Evolutionary conservation across 208 protist genomes (phyloP).

Genomic region (Acanthamoeba lenticulata): DNA sequence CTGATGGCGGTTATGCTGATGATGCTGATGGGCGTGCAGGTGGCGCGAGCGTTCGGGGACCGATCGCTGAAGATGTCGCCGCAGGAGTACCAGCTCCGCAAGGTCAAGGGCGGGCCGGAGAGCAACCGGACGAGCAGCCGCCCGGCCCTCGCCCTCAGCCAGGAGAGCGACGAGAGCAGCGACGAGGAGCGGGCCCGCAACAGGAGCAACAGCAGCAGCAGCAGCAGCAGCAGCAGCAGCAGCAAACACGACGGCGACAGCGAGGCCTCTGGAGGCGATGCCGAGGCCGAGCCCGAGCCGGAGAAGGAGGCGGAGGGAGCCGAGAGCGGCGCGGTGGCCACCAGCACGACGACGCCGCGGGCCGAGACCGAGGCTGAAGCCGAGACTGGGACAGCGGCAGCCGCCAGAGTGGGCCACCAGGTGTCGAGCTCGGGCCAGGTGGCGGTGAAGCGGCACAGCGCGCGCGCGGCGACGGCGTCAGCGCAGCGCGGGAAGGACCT

Average conservation of each 20-base stretch:
- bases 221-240: neutral
- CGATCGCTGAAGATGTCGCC: neutral
- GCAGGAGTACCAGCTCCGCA: neutral
- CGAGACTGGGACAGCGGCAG: neutral
- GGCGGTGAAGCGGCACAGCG: too few species aligned
- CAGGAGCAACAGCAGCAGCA: neutral
- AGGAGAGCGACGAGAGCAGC: neutral
- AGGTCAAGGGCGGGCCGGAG: neutral
- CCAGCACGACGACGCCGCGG: too few species aligned
- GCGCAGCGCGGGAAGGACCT: neutral
- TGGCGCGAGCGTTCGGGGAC: neutral
- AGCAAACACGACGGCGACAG: neutral
- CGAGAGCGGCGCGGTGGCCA: neutral
- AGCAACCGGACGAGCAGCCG: neutral
- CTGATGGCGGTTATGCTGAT: too few species aligned
- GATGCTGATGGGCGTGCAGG: too few species aligned
- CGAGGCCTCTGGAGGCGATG: neutral
- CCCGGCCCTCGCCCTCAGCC: neutral
- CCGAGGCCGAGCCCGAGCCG: too few species aligned
- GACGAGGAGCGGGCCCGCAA: neutral
- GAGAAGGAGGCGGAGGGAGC: too few species aligned
- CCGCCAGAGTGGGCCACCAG: neutral
- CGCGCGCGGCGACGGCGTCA: too few species aligned
- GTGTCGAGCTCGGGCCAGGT: too few species aligned
- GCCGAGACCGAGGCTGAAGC: neutral